These are phyloP conservation scores for Botrytis porri DNA, from an alignment of 2,329 filamentous ascomycete genomes.

Conservation along the genomic window DNA sequence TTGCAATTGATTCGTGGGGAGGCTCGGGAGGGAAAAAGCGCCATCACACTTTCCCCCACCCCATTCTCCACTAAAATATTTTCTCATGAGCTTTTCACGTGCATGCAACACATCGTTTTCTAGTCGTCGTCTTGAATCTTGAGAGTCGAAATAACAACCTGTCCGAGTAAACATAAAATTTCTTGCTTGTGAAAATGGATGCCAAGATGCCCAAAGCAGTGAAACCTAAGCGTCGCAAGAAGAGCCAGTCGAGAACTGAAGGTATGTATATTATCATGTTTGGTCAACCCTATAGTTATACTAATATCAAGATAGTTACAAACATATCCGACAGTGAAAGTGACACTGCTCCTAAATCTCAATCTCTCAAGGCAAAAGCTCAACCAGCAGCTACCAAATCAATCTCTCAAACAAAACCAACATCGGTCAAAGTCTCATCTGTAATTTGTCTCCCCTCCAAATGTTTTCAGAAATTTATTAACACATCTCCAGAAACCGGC, in stretches of 20 bases:
- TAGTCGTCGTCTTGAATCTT: not conserved
- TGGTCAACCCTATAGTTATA: not conserved
- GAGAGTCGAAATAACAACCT: not conserved
- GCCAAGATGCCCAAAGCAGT: not conserved
- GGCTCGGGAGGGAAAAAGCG: not conserved
- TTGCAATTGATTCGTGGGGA: not conserved
- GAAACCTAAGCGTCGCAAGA: conserved; percentile 20
- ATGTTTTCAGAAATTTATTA: not conserved
- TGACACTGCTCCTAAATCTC: conserved; percentile 1
- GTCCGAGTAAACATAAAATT: not conserved
- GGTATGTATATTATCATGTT: conserved; percentile 7
- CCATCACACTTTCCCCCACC: not conserved
- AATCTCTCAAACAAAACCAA: not conserved
- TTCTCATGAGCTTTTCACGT: conserved; percentile 18
- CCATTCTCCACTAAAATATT: not conserved
- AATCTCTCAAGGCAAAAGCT: not conserved
- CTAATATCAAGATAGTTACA: not conserved
- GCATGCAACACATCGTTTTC: not conserved
- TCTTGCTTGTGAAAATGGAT: conserved; percentile 5
- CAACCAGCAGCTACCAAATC: not conserved
- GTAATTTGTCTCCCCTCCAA: not conserved
- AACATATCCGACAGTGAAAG: conserved; percentile 18
- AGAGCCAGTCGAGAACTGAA: conserved; percentile 21
- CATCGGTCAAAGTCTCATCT: not conserved
- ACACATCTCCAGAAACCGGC: conserved; percentile 13